Evolutionary conservation across 1,284 basidiomycete genomes (phyloP), one percentile per base, ranked within the genome.

Genomic region (Moesziomyces aphidis): DNA sequence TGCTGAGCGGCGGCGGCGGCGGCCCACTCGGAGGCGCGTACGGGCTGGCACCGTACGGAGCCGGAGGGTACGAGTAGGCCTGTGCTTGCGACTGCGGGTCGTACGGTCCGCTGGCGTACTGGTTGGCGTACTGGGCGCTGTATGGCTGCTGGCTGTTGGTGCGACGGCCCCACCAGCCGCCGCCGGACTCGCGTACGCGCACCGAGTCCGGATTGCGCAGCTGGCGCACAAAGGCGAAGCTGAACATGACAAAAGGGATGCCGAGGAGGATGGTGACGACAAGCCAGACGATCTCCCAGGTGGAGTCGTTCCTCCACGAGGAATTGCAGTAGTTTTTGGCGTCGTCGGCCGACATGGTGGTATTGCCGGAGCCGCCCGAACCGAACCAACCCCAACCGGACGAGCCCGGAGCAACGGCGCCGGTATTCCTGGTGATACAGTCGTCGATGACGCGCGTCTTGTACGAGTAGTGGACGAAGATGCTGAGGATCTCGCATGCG

Each of bases 181-280:
- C 24, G 52, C 59, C 55, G 49, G 54, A 45, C 44, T 63, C 51
- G 44, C 60, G 46, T 22, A 63, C 60, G 15, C 79, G 62, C 2
- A 77, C 75, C 26, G 61, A 68, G 45, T 50, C 39, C 5, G 79
- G 79, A 47, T 81, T 71, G 22, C 51, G 61, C 23, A 81, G 54
- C 56, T 81, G 76, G 2, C 76, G 49, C 15, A 73, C 76, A 49
- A 78, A 81, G 4, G 67, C 76, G 24, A 81, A 81, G 73, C 66
- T 65, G 65, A 81, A 73, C 48, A 75, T 39, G 49, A 79, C 70
- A 42, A 81, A 79, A 5, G 79, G 64, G 10, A 71, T 28, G 22
- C 79, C 79, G 24, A 81, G 36, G 22, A 77, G 10, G 13, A 71
- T 23, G 5, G 73, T 71, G 34, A 79, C 64, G 48, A 81, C 42